phyloP scores from a whole-genome alignment of 2,329 filamentous ascomycete genomes.

The Ascochyta clinopodiicola region DNA sequence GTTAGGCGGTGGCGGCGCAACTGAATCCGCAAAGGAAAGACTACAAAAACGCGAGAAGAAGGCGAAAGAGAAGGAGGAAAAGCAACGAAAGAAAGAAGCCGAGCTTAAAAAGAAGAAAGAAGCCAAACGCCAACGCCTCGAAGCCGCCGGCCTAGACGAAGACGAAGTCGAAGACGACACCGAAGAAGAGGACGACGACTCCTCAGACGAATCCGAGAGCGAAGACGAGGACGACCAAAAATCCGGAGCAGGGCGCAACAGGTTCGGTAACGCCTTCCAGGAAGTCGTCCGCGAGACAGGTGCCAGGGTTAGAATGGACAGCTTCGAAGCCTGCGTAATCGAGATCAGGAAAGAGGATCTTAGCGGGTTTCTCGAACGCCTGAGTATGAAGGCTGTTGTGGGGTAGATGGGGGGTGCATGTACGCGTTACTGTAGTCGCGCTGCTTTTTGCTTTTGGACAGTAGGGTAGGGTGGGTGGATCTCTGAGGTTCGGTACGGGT shows the following conservation, averaged over 20 bases:
- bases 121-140: conserved; percentile 37
- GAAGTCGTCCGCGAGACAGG: conserved; percentile 92
- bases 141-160: conserved; percentile 68
- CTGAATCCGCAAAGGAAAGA: conserved; percentile 62
- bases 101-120: conserved; percentile 69
- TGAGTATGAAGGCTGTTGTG: conserved; percentile 89
- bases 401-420: conserved; percentile 42
- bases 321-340: conserved; percentile 96
- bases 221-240: conserved; percentile 61
- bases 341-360: conserved; percentile 98
- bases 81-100: conserved; percentile 60
- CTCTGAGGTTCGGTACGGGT: too few relatives aligned
- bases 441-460: too few relatives aligned
- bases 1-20: conserved; percentile 83
- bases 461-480: too few relatives aligned
- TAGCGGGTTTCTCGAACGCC: conserved; percentile 83
- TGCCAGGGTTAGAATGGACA: conserved; percentile 88
- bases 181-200: conserved; percentile 55
- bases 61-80: conserved; percentile 61
- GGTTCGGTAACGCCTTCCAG: conserved; percentile 94
- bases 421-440: too few relatives aligned
- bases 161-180: conserved; percentile 59
- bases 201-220: conserved; percentile 65
- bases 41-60: conserved; percentile 72
- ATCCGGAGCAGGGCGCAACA: conserved; percentile 80